Evolutionary conservation across 2,329 filamentous ascomycete species (phyloP), one percentile per base, ranked within the genome.

Genomic region (Fusarium palustre): DNA sequence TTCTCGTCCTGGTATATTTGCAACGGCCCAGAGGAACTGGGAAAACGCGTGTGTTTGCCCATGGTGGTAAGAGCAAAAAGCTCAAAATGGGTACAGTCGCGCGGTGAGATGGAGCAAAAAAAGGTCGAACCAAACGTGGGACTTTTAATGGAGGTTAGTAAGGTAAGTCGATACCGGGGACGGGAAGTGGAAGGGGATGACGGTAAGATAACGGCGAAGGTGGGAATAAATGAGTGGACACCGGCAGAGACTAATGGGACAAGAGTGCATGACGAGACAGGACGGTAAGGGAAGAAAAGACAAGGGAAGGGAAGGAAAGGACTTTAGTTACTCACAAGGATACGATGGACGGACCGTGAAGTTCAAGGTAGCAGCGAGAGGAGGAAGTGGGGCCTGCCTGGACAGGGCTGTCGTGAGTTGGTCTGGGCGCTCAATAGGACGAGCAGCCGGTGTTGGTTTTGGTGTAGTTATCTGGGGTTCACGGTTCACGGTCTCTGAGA

Each of bases 1-100:
- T 82, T 81, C 64, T 84, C 80, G 77, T 88, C 86, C 63, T 85
- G 83, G 71, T 82, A 88, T 67, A 87, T 85, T 36, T 83, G 81
- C 39, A 87, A 77, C 48, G 84, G 81, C 77, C 86, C 83, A 66
- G 81, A 79, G 42, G 80, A 79, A 72, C 78, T 80, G 73, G 79
- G 73, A 65, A 83, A 83, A 73, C 81, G 83, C 77, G 84, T 80
- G 73, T 81, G 79, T 79, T 83, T 83, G 81, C 84, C 85, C 86
- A 88, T 88, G 59, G 69, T 78, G 82, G 82, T 84, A 83, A 71
- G 66, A 64, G 55, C 64, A 60, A 58, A 57, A 42, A 54, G 43
- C 49, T 62, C 43, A 55, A 57, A 49, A 66, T 68, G 55, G 68
- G 58, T 48, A 67, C 55, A 70, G 61, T 67, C 34, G 59, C 41